Conservation (phyloP, 768 basidiomycete genomes). For the Pisolithus marmoratus region DNA sequence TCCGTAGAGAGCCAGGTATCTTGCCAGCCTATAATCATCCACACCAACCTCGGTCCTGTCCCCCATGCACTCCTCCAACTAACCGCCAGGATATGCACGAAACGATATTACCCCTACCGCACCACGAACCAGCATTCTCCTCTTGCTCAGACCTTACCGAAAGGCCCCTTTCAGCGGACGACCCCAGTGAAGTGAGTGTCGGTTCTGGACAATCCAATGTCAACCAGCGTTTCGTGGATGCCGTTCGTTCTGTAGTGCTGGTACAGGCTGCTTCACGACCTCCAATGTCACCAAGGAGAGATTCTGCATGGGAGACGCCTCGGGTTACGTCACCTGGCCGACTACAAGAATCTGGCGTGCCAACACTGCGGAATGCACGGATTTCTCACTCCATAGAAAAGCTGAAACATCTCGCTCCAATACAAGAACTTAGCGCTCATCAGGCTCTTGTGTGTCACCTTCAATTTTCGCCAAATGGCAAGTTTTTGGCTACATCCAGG, state of each 20-base stretch:
- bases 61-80: slow-evolving; percentile 8
- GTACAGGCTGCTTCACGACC: slow-evolving; percentile 28
- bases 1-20: slow-evolving; percentile 15
- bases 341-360: slow-evolving; percentile 27
- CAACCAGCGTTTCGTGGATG: slow-evolving; percentile 34
- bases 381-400: slow-evolving; percentile 37
- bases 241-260: slow-evolving; percentile 45
- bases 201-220: slow-evolving; percentile 23
- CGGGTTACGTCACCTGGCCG: slow-evolving; percentile 26
- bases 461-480: slow-evolving; percentile 52
- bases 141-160: slow-evolving; percentile 21
- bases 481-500: slow-evolving; percentile 50
- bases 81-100: slow-evolving; percentile 16
- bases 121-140: slow-evolving; percentile 20
- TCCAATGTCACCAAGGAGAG: slow-evolving; percentile 25
- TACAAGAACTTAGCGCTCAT: slow-evolving; percentile 41
- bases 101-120: slow-evolving; percentile 11
- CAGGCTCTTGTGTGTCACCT: slow-evolving; percentile 47
- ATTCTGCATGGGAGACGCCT: slow-evolving; percentile 25
- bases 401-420: slow-evolving; percentile 33
- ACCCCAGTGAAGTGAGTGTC: slow-evolving; percentile 22
- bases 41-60: slow-evolving; percentile 11
- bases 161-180: slow-evolving; percentile 23
- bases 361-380: slow-evolving; percentile 35
- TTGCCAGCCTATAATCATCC: slow-evolving; percentile 17